Conservation (phyloP, 2,329 filamentous ascomycete genomes). For the Phialophora macrospora region DNA sequence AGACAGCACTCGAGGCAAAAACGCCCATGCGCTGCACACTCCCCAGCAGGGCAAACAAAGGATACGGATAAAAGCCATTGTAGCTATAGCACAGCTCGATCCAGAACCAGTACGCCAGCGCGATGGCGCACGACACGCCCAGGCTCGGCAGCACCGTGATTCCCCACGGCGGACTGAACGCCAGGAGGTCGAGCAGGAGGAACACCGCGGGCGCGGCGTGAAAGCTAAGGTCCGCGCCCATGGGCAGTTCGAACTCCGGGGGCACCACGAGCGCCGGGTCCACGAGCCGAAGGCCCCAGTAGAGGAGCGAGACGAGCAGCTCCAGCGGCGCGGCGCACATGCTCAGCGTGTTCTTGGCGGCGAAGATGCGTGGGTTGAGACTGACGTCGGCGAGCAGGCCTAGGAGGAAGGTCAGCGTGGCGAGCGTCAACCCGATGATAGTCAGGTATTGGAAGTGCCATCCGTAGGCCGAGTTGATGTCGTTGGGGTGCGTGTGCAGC, state of each 20-base stretch:
- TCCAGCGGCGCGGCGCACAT: conserved; percentile 65
- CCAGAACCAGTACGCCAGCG: conserved; percentile 68
- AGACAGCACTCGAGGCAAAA: conserved; percentile 69
- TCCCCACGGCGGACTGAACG: conserved; percentile 66
- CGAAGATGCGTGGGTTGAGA: conserved; percentile 58
- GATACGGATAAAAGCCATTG: conserved; percentile 75
- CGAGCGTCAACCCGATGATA: conserved; percentile 63
- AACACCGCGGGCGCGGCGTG: conserved; percentile 60
- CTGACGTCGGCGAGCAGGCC: conserved; percentile 63
- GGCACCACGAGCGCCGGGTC: conserved; percentile 40
- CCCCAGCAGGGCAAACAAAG: conserved; percentile 73
- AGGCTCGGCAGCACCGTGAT: conserved; percentile 59
- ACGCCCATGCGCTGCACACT: conserved; percentile 69
- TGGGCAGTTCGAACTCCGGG: conserved; percentile 35
- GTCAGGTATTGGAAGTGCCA: conserved; percentile 71
- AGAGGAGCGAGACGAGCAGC: conserved; percentile 63
- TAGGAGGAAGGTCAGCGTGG: conserved; percentile 59
- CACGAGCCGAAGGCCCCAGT: conserved; percentile 63
- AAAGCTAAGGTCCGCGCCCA: conserved; percentile 50
- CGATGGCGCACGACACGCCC: conserved; percentile 55
- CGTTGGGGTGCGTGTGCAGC: conserved; percentile 51
- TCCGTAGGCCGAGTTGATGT: conserved; percentile 63
- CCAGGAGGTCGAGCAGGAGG: conserved; percentile 60
- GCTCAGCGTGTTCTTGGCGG: conserved; percentile 62
- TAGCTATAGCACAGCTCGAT: conserved; percentile 63